A percentile compares a stretch with the other conserved stretches of the same genome.
Evolutionary conservation across 768 basidiomycete species (phyloP).

Genomic region (Dentipellis sp.): DNA sequence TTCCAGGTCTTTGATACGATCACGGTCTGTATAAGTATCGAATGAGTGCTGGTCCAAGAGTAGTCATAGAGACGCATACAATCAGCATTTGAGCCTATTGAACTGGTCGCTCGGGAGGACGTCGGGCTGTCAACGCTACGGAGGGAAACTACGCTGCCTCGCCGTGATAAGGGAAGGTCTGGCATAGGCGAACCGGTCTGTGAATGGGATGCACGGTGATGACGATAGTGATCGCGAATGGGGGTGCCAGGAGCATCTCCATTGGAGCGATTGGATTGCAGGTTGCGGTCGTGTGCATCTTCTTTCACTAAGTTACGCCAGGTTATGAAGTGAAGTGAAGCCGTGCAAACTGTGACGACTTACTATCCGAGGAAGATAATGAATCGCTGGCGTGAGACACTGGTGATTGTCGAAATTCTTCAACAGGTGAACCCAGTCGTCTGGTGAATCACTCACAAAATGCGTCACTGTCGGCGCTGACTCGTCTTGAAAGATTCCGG

Average conservation of each 20-base stretch:
- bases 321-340: not conserved
- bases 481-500: not conserved
- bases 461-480: slow-evolving; percentile 2
- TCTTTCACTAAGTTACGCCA: not conserved
- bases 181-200: slow-evolving; percentile 12
- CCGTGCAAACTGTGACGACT: not conserved
- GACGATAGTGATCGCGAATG: slow-evolving; percentile 12
- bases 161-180: slow-evolving; percentile 8
- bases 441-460: not conserved
- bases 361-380: not conserved
- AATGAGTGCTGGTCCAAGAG: not conserved
- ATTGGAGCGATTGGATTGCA: not conserved
- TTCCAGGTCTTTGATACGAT: slow-evolving; percentile 21
- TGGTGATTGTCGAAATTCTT: not conserved
- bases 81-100: slow-evolving; percentile 10
- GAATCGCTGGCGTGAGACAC: not conserved
- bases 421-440: not conserved
- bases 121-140: slow-evolving; percentile 9
- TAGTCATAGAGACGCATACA: slow-evolving; percentile 6
- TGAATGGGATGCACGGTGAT: slow-evolving; percentile 15
- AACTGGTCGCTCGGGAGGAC: slow-evolving; percentile 7
- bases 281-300: not conserved
- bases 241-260: slow-evolving; percentile 5
- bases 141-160: slow-evolving; percentile 1
- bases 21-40: slow-evolving; percentile 14